A percentile compares a stretch with the other conserved stretches of the same genome.
phyloP scores from a whole-genome alignment of 2,329 filamentous ascomycete genomes.

The Calonectria pteridis region DNA sequence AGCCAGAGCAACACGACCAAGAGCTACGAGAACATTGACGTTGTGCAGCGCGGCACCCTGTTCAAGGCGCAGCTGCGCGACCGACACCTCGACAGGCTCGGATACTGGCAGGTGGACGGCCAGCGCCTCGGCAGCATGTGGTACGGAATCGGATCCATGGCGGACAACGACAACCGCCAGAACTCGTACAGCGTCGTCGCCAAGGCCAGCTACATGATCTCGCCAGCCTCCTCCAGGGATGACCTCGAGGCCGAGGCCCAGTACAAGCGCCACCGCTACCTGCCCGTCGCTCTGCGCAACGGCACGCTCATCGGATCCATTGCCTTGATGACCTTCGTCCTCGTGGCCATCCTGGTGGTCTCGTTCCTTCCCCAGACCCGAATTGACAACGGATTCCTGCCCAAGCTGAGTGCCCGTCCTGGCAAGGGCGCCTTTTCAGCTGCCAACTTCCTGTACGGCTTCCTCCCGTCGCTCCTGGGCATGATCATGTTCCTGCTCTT shows the following conservation, averaged over 20 bases:
- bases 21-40: conserved; percentile 77
- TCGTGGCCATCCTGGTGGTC: conserved; percentile 79
- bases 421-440: conserved; percentile 78
- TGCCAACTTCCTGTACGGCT: conserved; percentile 89
- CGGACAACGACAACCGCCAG: conserved; percentile 46
- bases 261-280: conserved; percentile 66
- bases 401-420: conserved; percentile 73
- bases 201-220: conserved; percentile 48
- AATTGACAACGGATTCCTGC: conserved; percentile 78
- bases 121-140: conserved; percentile 75
- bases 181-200: conserved; percentile 41
- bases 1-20: conserved; percentile 83
- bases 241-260: conserved; percentile 44
- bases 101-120: conserved; percentile 84
- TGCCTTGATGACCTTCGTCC: conserved; percentile 69
- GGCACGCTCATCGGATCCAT: conserved; percentile 75
- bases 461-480: conserved; percentile 77
- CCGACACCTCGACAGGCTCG: conserved; percentile 77
- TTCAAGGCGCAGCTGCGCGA: conserved; percentile 66
- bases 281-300: conserved; percentile 82
- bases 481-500: conserved; percentile 76
- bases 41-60: conserved; percentile 63
- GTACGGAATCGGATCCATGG: conserved; percentile 77
- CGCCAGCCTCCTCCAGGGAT: conserved; percentile 47
- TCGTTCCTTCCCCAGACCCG: conserved; percentile 80